Base-by-base conservation (phyloP, 139 green algal genomes). In the Limnomonas spitsbergensis region DNA sequence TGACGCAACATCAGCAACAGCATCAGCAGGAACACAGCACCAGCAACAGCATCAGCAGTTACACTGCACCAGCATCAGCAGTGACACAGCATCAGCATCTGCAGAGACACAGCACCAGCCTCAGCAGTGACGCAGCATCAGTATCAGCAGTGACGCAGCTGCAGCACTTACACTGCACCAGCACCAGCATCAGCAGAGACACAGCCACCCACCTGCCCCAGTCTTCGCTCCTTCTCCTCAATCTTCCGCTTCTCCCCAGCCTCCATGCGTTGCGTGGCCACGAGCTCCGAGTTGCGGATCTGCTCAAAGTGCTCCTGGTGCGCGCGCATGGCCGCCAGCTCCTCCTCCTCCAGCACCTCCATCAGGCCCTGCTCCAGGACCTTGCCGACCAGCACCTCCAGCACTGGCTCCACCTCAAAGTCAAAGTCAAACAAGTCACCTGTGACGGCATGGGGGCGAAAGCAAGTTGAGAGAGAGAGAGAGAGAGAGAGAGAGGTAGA, bases 401-500 rank as follows among this genome's bases (percentile, higher is more conserved):
- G 84, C n/a, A 95, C 88, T 29, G 92, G 92, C 89, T 96, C 91
- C 34, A 95, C 68, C 88, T 97, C 92, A 75, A 91, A 90, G 81
- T 97, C 89, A 87, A 97, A 97, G 89, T 97, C 89, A 85, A 97
- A 97, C 40, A 96, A 82, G 82, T 97, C 92, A 35, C 92, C 91
- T 88, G 78, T 14, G 47, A 61, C n/a, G n/a, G n/a, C n/a, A n/a
- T n/a, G n/a, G n/a, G n/a, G n/a, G n/a, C n/a, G n/a, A n/a, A n/a
- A n/a, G n/a, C n/a, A n/a, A n/a, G n/a, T n/a, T n/a, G n/a, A n/a
- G n/a, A n/a, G n/a, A n/a, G n/a, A n/a, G n/a, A n/a, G n/a, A n/a
- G n/a, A n/a, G n/a, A n/a, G n/a, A n/a, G n/a, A n/a, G n/a, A n/a
- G n/a, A n/a, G n/a, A n/a, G n/a, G n/a, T n/a, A n/a, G n/a, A n/a